Base-by-base conservation (phyloP, 1,284 basidiomycete species). In the Fomes fomentarius region DNA sequence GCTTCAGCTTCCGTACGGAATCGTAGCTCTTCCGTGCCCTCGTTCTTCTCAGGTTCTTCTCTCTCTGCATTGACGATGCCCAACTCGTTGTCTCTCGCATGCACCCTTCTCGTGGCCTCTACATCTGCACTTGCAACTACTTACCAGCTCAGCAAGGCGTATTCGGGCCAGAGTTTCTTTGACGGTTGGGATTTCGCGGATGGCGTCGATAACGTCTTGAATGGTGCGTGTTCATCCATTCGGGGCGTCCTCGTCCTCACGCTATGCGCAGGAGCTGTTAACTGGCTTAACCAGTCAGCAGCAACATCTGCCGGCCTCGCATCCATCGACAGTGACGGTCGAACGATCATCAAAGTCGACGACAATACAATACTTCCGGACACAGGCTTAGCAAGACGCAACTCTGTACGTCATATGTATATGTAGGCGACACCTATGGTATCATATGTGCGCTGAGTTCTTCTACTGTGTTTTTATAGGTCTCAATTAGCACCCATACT, bases 281-380 rank as follows among this genome's bases (percentile, higher is more conserved):
- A 56, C 54, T 60, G 53, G 44, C 33, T 56, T 22, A 45, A 45
- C 45, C 56, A 71, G 59, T 66, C 71, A 21, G 74, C 76, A 49
- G 82, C 83, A 12, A 70, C 70, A 21, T 60, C 67, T 24, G 71
- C 77, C 58, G 65, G 73, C 3, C 72, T 87, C n/a, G 80, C 82
- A 8, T 83, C 80, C 58, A 68, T 84, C 53, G 81, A 82, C 56
- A 56, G 47, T 51, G 73, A 73, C 2, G 76, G 81, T 14, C 76
- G 80, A 56, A 80, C 77, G 8, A 79, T 88, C 61, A 83, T 91
- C 64, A 79, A 79, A 62, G 83, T 89, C n/a, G 87, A 89, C 69
- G 87, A 89, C 63, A 81, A 79, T 22, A 74, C 45, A 3, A 37
- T 37, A n/a, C 33, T 47, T n/a, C 45, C 45, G 4, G 26, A 47